Base-by-base conservation (phyloP, 2,329 filamentous ascomycete genomes). In the Hypoxylon sp. region DNA sequence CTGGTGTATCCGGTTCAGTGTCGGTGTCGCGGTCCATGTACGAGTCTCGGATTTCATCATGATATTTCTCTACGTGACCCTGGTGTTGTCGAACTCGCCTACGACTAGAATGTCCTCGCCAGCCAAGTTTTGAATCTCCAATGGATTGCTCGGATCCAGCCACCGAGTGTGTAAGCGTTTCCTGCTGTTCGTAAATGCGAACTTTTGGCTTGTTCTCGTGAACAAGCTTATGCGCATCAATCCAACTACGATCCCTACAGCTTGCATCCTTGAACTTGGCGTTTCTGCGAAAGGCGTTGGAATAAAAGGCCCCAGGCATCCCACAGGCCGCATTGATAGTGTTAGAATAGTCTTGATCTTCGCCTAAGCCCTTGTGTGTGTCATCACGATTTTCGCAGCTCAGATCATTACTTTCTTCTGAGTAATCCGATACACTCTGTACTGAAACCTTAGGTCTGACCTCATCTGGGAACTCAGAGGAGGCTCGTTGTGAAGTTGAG, bases 61-160 rank as follows among this genome's bases (percentile, higher is more conserved):
- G 0, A 91, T 91, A 77, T 93, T 93, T 76, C 93, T 90, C 63
- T 93, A 83, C 14, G 91, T 93, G n/a, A 90, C 93, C 72, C 91
- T 84, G 44, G 91, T 93, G 80, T 93, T 91, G 78, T 93, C 91
- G 26, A 93, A 91, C 83, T 93, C 91, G 76, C 93, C 91, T 33
- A 93, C 91, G 69, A 93, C 93, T 69, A 93, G 83, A 66, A 93
- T 89, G 78, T 90, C 90, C 84, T 92, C 92, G 79, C 91, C 91
- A 68, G 93, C 90, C 78, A 93, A 80, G 78, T 91, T 92, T 72
- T 86, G 85, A 87, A 92, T 92, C 77, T 92, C 89, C 61, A 80
- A 29, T 3, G 22, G 39, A 3, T 46, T 33, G 44, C 24, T 53
- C 37, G 14, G 24, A 33, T 13, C 24, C n/a, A 5, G 42, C 19